These are phyloP conservation scores for Apiospora saccharicola DNA, from an alignment of 2,329 filamentous ascomycete species.

Conservation along the genomic window DNA sequence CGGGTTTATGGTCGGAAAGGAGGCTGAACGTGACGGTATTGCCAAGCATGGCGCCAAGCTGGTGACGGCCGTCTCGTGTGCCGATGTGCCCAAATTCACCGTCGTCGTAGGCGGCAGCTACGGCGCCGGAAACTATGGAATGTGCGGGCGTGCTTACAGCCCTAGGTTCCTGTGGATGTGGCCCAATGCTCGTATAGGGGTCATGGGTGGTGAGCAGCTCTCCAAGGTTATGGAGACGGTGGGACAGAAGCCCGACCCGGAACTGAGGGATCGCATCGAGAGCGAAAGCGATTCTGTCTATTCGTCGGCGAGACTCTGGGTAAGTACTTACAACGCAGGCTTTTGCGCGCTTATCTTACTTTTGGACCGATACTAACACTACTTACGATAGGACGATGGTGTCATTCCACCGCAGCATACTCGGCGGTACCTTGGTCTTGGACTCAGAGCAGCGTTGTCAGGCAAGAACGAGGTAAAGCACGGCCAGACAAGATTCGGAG, in stretches of 20 bases:
- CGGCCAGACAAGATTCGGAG: slow-evolving; percentile 75
- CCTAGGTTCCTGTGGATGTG: slow-evolving; percentile 95
- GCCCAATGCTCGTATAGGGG: slow-evolving; percentile 94
- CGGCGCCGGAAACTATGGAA: slow-evolving; percentile 96
- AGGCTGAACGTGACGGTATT: slow-evolving; percentile 92
- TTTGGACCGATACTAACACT: background rate
- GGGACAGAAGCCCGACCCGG: slow-evolving; percentile 81
- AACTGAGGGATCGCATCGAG: slow-evolving; percentile 85
- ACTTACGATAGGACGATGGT: slow-evolving; percentile 68
- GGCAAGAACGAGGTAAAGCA: slow-evolving; percentile 69
- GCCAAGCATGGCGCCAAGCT: slow-evolving; percentile 98
- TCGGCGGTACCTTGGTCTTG: slow-evolving; percentile 73
- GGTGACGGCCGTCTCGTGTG: slow-evolving; percentile 92
- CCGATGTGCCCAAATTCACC: slow-evolving; percentile 95
- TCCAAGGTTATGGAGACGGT: slow-evolving; percentile 94
- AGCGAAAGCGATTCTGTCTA: slow-evolving; percentile 88
- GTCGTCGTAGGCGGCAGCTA: slow-evolving; percentile 94
- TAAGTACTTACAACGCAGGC: slow-evolving; percentile 43
- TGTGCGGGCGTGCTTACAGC: slow-evolving; percentile 95
- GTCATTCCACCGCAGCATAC: slow-evolving; percentile 82
- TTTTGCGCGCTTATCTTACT: slow-evolving; percentile 26
- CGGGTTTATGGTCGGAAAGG: slow-evolving; percentile 96
- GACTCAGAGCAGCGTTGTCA: slow-evolving; percentile 74
- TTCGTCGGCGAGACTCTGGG: slow-evolving; percentile 90
- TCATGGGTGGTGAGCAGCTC: slow-evolving; percentile 96